Evolutionary conservation across 2,329 filamentous ascomycete genomes (phyloP), one percentile per base, ranked within the genome.

Genomic region (Xylogone sp.): DNA sequence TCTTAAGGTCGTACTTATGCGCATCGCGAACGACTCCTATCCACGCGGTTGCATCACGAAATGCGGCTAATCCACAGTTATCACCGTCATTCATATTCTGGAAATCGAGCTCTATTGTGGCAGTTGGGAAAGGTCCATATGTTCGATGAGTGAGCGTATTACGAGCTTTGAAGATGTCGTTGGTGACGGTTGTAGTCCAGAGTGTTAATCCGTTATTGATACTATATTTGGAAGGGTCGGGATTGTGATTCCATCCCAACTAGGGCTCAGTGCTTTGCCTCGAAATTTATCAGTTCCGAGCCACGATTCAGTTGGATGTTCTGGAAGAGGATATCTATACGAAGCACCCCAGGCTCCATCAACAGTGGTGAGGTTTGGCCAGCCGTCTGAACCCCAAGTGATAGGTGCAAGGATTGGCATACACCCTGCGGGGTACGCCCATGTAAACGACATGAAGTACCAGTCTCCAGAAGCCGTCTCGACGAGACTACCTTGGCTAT

Each of bases 191-290:
- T 1, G 75, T 75, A 2, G 79, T 75, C 22, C 62, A 65, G 1
- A 83, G 68, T 0, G 67, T 70, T 2, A 83, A 58, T 1, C 76
- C 74, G 24, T 72, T 66, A 42, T 68, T 62, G 10, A 81, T 67
- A 1, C 59, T 62, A 58, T 65, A 83, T 8, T 72, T 75, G 9
- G 62, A 66, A 1, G 64, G 69, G 50, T 83, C 78, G 0, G 81
- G 81, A 61, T 83, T 83, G 56, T 83, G 81, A 59, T 84, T 84
- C 79, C 80, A 84, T 61, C 80, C 76, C 77, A 84, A 2, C 73
- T 66, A 0, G 70, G 68, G 6, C 68, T 62, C 1, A 83, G 67
- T 0, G 64, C 55, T 0, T 65, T 59, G 0, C 73, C 75, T 0
- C 55, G 46, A 55, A 83, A 83, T 0, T 53, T 62, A 53, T 83